Base-by-base conservation (phyloP, 257 asterid species). In the Nicotiana benthamiana region DNA sequence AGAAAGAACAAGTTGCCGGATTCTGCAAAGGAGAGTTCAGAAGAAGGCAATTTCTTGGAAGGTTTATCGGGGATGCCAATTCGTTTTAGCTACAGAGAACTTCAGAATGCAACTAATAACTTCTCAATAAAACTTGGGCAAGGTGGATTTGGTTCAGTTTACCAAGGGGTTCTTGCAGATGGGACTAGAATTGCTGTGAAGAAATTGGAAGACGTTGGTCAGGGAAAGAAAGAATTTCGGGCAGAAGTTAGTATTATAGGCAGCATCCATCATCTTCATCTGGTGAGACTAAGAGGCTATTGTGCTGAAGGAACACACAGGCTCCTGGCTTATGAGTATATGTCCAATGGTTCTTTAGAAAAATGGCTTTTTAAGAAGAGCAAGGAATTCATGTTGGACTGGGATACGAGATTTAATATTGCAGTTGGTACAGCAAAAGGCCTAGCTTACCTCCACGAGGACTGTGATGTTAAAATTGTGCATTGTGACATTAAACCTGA, bases 71-170 rank as follows among this genome's bases (percentile, higher is more conserved):
- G 99, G 77, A 90, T 96, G 99, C 99, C 98, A 8, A 82, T 94
- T 77, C 97, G 99, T 12, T 96, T 91, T 79, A 90, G 85, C 72
- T 94, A 90, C 90, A 93, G 77, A 65, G 94, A 91, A 78, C 99
- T 96, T 57, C 92, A 89, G 77, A 79, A 88, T 16, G 97, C 97
- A 10, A 96, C 98, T 0, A 85, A 83, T 64, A 85, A 89, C 85
- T 96, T 96, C 84, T 46, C 56, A 3, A 90, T 90, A 79, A 96
- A 96, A 70, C 93, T 96, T 20, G 99, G 98, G 20, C 99, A 96
- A 72, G 99, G 99, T n/a, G 99, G 99, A 46, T 96, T 96, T 46
- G 99, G 99, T 51, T 96, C 99, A 0, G 99, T 96, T 81, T 96
- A 94, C 78, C 86, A 84, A 16, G 99, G 98, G 9, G 64, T 77